phyloP scores from a whole-genome alignment of 2,329 filamentous ascomycete genomes.

The Harringtonia lauricola region DNA sequence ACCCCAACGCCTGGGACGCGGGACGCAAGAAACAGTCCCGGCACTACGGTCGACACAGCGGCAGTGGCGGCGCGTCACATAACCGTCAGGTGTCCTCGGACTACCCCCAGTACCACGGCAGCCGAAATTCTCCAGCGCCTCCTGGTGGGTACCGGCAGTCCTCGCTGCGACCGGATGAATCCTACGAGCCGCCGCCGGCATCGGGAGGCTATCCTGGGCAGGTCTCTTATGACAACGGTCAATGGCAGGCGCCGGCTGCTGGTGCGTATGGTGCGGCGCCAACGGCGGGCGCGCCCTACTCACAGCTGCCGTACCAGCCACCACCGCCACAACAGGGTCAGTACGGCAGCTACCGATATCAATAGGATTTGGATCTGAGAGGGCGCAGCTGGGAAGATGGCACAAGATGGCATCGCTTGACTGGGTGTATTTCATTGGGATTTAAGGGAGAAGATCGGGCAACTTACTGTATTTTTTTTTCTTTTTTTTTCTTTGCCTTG shows the following conservation, averaged over 20 bases:
- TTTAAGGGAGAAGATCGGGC: too few species aligned
- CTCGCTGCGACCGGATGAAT: conserved; percentile 36
- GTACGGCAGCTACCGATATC: conserved; percentile 10
- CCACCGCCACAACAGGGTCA: too few species aligned
- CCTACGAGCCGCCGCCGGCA: conserved; percentile 28
- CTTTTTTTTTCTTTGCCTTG: too few species aligned
- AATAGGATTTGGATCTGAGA: background rate
- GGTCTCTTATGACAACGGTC: conserved; percentile 11
- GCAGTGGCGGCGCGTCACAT: conserved; percentile 14
- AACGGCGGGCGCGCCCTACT: background rate
- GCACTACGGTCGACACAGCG: conserved; percentile 8
- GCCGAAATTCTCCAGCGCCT: conserved; percentile 11
- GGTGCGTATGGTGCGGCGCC: conserved; percentile 2
- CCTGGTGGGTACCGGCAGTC: conserved; percentile 38
- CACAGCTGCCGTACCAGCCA: conserved; percentile 3
- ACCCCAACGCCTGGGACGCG: conserved; percentile 42
- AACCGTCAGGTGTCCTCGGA: conserved; percentile 31
- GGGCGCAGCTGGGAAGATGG: background rate
- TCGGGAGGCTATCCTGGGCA: conserved; percentile 1
- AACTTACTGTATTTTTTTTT: too few species aligned
- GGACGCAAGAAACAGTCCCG: conserved; percentile 16
- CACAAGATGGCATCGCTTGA: too few species aligned
- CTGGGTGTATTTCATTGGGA: too few species aligned
- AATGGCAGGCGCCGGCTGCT: background rate
- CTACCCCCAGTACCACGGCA: conserved; percentile 16